Conservation (phyloP, 202 grass and related monocot species). For the Digitaria exilis region DNA sequence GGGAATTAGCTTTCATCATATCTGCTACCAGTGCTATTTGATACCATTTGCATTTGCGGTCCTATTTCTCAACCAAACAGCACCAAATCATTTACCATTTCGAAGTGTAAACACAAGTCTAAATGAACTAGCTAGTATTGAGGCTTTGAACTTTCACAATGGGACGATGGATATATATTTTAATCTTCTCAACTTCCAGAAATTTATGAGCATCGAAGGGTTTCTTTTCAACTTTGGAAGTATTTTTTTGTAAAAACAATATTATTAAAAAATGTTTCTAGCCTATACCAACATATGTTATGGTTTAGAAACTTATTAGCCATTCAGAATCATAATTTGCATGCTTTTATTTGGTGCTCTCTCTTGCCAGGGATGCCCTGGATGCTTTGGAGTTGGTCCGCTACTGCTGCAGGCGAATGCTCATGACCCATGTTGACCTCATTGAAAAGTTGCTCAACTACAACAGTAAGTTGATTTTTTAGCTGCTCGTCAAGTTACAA, state of each 20-base stretch:
- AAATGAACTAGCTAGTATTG: neutral
- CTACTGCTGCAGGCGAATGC: constrained; percentile 96
- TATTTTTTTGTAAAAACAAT: neutral
- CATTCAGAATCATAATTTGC: neutral
- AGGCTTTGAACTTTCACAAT: neutral
- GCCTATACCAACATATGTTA: neutral
- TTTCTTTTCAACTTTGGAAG: neutral
- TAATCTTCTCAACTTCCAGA: neutral
- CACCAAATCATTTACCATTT: neutral
- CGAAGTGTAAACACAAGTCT: neutral
- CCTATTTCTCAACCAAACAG: too few species aligned
- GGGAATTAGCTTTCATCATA: too few species aligned
- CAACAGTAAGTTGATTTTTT: constrained; percentile 68
- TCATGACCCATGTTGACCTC: constrained; percentile 99
- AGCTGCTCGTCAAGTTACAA: neutral
- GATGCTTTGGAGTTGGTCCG: constrained; percentile 89
- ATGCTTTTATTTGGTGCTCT: constrained; percentile 14
- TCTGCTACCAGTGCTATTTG: too few species aligned
- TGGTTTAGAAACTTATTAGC: neutral
- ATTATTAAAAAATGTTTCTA: neutral
- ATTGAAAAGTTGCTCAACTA: constrained; percentile 98
- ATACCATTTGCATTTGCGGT: too few species aligned
- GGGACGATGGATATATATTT: neutral
- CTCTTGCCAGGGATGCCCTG: constrained; percentile 79
- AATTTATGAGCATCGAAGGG: neutral